Percentiles rank a stretch among this genome's conserved stretches.
Conservation (phyloP, 129 eudicot genomes). For the Artemisia tridentata region DNA sequence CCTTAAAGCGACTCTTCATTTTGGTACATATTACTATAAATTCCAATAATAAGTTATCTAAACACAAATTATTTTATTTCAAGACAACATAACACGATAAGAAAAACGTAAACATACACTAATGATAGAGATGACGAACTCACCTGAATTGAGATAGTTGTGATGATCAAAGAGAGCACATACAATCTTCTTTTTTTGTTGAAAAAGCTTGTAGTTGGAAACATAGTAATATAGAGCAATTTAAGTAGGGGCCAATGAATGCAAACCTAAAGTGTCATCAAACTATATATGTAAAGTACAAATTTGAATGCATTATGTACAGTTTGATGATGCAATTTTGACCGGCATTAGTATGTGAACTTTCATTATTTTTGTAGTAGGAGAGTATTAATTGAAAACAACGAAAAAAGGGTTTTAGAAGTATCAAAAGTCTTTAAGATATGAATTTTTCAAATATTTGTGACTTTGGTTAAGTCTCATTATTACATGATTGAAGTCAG, state of each 20-base stretch:
- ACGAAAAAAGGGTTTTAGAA: not conserved
- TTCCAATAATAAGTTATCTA: no score
- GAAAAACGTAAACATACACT: no score
- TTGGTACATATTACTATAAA: no score
- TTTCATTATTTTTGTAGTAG: not conserved
- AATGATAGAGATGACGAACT: no score
- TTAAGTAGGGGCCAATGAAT: conserved; percentile 28
- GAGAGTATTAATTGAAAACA: not conserved
- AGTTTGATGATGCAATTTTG: not conserved
- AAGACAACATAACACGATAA: no score
- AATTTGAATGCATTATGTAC: conserved; percentile 12
- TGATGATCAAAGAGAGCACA: not conserved
- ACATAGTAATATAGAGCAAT: conserved; percentile 9
- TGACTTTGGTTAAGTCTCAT: no score
- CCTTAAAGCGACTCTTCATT: no score
- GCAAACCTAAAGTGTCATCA: conserved; percentile 8
- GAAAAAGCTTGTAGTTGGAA: conserved; percentile 10
- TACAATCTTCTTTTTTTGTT: not conserved
- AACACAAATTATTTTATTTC: no score
- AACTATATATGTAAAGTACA: not conserved
- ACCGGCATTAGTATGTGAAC: conserved; percentile 16
- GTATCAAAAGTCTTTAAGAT: not conserved
- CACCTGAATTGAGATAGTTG: not conserved
- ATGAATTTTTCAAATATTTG: not conserved
- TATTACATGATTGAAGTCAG: no score